Base-by-base conservation (phyloP, 1,284 basidiomycete species). In the Butyriboletus appendiculatus region DNA sequence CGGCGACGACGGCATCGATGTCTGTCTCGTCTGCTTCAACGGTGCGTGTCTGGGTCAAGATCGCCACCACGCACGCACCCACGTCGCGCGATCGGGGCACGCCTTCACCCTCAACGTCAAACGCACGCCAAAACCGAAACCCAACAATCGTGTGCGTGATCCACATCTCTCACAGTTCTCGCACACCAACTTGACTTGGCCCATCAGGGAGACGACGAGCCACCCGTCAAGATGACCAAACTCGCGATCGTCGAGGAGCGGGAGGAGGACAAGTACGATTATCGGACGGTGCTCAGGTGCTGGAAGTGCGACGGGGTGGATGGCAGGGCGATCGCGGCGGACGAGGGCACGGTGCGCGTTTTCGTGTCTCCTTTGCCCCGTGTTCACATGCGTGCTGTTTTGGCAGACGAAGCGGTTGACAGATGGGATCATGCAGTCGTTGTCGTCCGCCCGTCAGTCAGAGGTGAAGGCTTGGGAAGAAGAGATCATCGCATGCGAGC, bases 381-480 rank as follows among this genome's bases (percentile, higher is more conserved):
- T n/a, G 2, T 26, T 52, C 11, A 60, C 28, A 24, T 24, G 24
- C 6, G 12, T 26, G 14, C 1, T 34, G 24, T 14, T 15, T 8
- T 28, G 33, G 0, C 58, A 87, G 81, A 75, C 85, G 47, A 76
- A 82, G 52, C 66, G 75, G 0, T 76, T 95, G 11, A 76, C 86
- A 5, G 77, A 85, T n/a, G 86, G 82, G 0, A 80, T 97, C 52
- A 88, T 97, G 84, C 77, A 80, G 2, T 87, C 94, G 1, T 77
- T 94, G 62, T 94, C 94, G 0, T 96, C 94, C 0, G 89, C 93
- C 0, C 90, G 94, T 50, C 90, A 95, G 66, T 92, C 88, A 1
- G 95, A 98, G 67, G 92, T 99, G 53, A 91, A 98, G 72, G 92
- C 96, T 2, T 99, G 97, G 96, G 95, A 98, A 72, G 96, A 98